Evolutionary conservation across 140 eudicot genomes (phyloP), one percentile per base, ranked within the genome.

Genomic region (Bidens hawaiensis): DNA sequence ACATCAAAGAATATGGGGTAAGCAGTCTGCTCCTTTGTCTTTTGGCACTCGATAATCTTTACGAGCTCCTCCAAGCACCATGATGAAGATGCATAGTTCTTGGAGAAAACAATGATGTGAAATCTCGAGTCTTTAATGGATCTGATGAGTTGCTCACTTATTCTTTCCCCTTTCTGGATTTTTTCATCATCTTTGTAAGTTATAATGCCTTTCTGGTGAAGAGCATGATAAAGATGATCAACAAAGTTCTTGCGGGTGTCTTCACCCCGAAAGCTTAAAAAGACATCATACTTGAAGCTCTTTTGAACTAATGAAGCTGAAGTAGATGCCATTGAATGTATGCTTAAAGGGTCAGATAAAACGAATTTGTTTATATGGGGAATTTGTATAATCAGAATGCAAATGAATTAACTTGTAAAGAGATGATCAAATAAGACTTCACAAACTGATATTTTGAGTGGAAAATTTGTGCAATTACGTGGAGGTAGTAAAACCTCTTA

Each of bases 201-300:
- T 0, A 4, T 9, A 6, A 69, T 45, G 26, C 27, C 4, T 19
- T 22, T 31, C 0, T 8, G 18, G 9, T 18, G 1, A 14, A 69
- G 74, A 57, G 50, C 65, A 0, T 11, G 2, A 54, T 67, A 67
- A 24, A 68, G 72, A 67, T 67, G 72, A 38, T 54, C 63, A n/a
- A 69, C 64, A 17, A 57, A 69, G 27, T 4, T 69, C 2, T 14
- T 69, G 23, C 67, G 74, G 2, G 74, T 68, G n/a, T 68, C 74
- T 55, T 45, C 59, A 17, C 74, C 74, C 4, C 74, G 6, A 5
- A 56, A 56, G 9, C 74, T 69, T 1, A 69, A 14, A 42, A 69
- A 69, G 0, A 69, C 74, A 17, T 69, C 74, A n/a, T 69, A 69
- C 18, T 28, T 58, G 12, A 57, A 69, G 24, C 25, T 31, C 38